These are phyloP conservation scores for Ogataea hybrid DNA, from an alignment of 1,139 yeast species.

Conservation along the genomic window DNA sequence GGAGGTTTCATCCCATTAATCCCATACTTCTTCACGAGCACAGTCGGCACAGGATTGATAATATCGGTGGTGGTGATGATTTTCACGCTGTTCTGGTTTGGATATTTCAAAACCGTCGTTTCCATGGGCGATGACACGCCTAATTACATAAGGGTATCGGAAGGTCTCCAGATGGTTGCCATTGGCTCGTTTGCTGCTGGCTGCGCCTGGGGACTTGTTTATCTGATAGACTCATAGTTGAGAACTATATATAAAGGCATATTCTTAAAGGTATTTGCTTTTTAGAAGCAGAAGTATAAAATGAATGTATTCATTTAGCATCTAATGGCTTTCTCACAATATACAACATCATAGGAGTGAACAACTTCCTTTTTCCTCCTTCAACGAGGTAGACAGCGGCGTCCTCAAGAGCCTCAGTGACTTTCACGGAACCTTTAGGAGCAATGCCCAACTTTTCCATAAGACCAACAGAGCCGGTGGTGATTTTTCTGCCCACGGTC, in stretches of 20 bases:
- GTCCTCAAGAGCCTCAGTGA: constrained; percentile 89
- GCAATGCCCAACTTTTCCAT: constrained; percentile 86
- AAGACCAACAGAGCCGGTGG: constrained; percentile 75
- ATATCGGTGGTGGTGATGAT: constrained; percentile 80
- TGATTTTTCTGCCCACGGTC: constrained; percentile 75
- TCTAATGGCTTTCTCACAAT: constrained; percentile 72
- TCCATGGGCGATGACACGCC: constrained; percentile 82
- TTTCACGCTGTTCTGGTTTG: constrained; percentile 82
- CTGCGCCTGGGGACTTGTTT: constrained; percentile 92
- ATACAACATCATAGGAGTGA: constrained; percentile 96
- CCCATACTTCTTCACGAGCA: constrained; percentile 72
- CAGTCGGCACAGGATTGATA: constrained; percentile 74
- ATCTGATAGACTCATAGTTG: constrained; percentile 51
- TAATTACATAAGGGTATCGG: constrained; percentile 56
- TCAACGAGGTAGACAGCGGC: constrained; percentile 95
- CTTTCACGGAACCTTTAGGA: constrained; percentile 91
- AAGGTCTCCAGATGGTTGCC: constrained; percentile 87
- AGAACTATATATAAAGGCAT: background rate
- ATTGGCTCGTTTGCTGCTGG: constrained; percentile 97
- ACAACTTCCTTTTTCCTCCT: constrained; percentile 85
- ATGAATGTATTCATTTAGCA: constrained; percentile 14
- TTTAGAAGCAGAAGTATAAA: background rate
- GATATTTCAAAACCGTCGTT: constrained; percentile 77
- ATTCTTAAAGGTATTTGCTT: background rate
- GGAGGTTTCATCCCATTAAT: constrained; percentile 82